Percentiles rank a stretch among this genome's conserved stretches.
phyloP scores from a whole-genome alignment of 495 filamentous ascomycete genomes.

The Penicillium canescens region DNA sequence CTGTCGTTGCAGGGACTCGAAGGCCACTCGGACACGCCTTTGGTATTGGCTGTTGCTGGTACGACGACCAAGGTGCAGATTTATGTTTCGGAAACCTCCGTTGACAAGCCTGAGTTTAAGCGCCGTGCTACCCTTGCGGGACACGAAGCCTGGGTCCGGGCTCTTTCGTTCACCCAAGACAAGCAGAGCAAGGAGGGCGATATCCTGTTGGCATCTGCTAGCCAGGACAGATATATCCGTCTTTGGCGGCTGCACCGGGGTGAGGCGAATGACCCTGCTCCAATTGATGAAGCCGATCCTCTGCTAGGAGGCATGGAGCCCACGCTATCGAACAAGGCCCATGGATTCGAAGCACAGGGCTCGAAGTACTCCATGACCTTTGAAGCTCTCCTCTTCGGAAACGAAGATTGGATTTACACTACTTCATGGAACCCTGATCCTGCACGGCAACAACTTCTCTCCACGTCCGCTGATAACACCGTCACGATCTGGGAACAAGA shows the following conservation, averaged over 20 bases:
- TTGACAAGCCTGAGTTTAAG: constrained; percentile 53
- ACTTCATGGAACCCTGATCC: constrained; percentile 67
- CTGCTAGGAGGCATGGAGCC: constrained; percentile 61
- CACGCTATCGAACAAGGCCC: constrained; percentile 81
- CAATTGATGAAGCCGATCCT: constrained; percentile 48
- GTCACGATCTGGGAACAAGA: constrained; percentile 91
- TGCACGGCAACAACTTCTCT: constrained; percentile 69
- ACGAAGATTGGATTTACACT: constrained; percentile 98
- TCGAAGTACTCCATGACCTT: constrained; percentile 80
- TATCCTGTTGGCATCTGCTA: constrained; percentile 85
- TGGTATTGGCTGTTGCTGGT: constrained; percentile 78
- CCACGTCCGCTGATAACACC: constrained; percentile 93
- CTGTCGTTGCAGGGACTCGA: constrained; percentile 64
- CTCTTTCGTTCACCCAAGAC: constrained; percentile 73
- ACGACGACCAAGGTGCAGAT: constrained; percentile 78
- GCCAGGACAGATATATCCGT: constrained; percentile 96
- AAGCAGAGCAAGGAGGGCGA: constrained; percentile 56
- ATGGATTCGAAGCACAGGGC: constrained; percentile 60
- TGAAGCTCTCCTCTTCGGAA: constrained; percentile 90
- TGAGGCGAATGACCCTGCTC: constrained; percentile 35
- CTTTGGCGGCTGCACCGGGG: constrained; percentile 85
- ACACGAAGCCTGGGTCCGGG: constrained; percentile 94
- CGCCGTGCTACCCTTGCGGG: constrained; percentile 78
- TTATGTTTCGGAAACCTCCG: constrained; percentile 55
- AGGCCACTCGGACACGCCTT: constrained; percentile 44